phyloP scores from a whole-genome alignment of 306 rosid species.

The Dalbergia cochinchinensis region DNA sequence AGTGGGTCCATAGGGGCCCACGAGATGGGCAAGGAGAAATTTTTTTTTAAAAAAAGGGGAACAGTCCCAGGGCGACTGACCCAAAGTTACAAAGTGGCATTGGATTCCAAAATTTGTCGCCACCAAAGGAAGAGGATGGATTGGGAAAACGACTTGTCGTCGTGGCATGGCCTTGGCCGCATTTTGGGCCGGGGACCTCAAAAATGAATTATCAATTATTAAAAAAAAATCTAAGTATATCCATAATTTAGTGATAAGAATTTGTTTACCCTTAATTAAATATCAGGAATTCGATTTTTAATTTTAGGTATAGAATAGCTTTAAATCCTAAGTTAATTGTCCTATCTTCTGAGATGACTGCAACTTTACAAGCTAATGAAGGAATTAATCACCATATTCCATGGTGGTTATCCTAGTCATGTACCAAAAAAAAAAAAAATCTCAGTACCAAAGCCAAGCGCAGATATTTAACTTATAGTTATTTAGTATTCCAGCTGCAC shows the following conservation, averaged over 20 bases:
- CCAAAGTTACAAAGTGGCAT: conserved; percentile 50
- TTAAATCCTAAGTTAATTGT: too few species aligned
- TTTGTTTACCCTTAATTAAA: too few species aligned
- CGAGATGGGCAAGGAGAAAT: background rate
- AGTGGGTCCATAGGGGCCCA: conserved; percentile 26
- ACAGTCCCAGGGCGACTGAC: background rate
- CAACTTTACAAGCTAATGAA: too few species aligned
- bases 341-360: too few species aligned
- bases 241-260: too few species aligned
- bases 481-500: background rate
- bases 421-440: too few species aligned
- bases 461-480: background rate
- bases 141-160: conserved; percentile 46
- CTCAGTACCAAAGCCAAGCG: background rate
- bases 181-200: conserved; percentile 48
- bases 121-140: background rate
- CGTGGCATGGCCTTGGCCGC: conserved; percentile 46
- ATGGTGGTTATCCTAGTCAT: too few species aligned
- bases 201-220: too few species aligned
- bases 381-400: too few species aligned
- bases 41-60: background rate
- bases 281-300: too few species aligned
- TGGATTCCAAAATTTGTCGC: conserved; percentile 63
- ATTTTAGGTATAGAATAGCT: too few species aligned
- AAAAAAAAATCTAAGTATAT: too few species aligned